Base-by-base conservation (phyloP, 441 rosid species). In the Isatis lusitanica region DNA sequence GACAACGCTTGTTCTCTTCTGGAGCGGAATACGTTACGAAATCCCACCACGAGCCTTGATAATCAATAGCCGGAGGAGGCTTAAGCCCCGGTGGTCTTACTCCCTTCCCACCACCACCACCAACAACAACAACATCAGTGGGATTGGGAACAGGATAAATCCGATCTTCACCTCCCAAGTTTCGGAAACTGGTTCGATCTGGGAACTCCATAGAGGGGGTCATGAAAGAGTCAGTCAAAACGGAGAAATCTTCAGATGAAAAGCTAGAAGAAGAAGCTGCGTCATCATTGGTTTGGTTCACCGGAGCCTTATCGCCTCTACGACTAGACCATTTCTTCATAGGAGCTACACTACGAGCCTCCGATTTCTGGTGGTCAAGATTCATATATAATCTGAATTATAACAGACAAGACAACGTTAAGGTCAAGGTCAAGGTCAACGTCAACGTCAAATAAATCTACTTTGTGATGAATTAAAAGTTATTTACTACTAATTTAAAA, bases 11-110 rank as follows among this genome's bases (percentile, higher is more conserved):
- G 24, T 21, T 21, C 24, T 21, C 24, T 40, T 66, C 76, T 6
- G 96, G 91, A 18, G 30, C 88, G 35, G 88, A 85, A 77, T 78
- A 81, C 61, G 80, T 75, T 16, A 89, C 50, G 17, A 90, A 10
- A 73, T 94, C 96, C 97, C 95, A 92, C 26, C 91, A 86, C 8
- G 96, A 90, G 68, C 86, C 76, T 9, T 64, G 24, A 31, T 56
- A 46, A 69, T 87, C 88, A 6, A 86, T 47, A 38, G 79, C 70
- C 26, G 94, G 96, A 31, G 97, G 98, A 35, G 93, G 93, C 83
- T 84, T 91, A 53, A 91, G 81, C 67, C 70, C 15, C 9, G 95
- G 24, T 21, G 24, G 24, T 21, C 24, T 21, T 21, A 21, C 24
- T 21, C 24, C 24, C 24, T 21, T 21, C 1, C 24, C 24, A 21